These are phyloP conservation scores for Linderniella brevidens DNA, from an alignment of 257 asterid genomes.

Conservation along the genomic window DNA sequence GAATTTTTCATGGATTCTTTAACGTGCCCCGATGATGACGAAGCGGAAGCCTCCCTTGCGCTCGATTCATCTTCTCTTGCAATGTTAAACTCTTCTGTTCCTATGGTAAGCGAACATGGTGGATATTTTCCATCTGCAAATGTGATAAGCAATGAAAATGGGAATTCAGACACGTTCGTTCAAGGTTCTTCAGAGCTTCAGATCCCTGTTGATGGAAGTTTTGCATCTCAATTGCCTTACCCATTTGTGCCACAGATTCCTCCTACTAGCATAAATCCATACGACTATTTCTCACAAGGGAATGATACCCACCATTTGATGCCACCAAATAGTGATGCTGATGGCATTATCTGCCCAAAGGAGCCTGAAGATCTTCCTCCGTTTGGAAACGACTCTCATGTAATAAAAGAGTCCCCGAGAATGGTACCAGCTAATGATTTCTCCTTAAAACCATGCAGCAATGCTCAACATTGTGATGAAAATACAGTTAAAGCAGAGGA, in stretches of 20 bases:
- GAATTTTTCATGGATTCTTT: conserved; percentile 29
- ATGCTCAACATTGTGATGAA: conserved; percentile 21
- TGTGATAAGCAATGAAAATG: too few species aligned
- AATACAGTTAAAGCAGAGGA: conserved; percentile 24
- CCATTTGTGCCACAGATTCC: conserved; percentile 21
- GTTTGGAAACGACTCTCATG: conserved; percentile 18
- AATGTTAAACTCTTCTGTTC: conserved; percentile 15
- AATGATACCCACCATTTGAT: conserved; percentile 21
- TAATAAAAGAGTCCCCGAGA: conserved; percentile 22
- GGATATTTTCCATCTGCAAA: too few species aligned
- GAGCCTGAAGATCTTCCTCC: conserved; percentile 24
- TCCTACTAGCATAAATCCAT: conserved; percentile 27
- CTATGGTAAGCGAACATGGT: conserved; percentile 10
- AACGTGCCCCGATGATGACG: conserved; percentile 23
- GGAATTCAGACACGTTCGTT: too few species aligned
- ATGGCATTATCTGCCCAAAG: conserved; percentile 20
- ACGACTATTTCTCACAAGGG: conserved; percentile 18
- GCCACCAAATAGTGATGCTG: conserved; percentile 11
- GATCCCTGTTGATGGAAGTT: too few species aligned
- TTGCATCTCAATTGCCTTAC: background rate
- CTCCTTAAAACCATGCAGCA: conserved; percentile 19
- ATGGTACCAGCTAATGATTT: conserved; percentile 46
- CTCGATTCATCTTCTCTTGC: conserved; percentile 19
- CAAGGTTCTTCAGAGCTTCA: too few species aligned
- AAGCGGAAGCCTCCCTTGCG: conserved; percentile 15